These are phyloP conservation scores for Globisporangium okanoganense DNA, from an alignment of 352 stramenopile species.

Conservation along the genomic window DNA sequence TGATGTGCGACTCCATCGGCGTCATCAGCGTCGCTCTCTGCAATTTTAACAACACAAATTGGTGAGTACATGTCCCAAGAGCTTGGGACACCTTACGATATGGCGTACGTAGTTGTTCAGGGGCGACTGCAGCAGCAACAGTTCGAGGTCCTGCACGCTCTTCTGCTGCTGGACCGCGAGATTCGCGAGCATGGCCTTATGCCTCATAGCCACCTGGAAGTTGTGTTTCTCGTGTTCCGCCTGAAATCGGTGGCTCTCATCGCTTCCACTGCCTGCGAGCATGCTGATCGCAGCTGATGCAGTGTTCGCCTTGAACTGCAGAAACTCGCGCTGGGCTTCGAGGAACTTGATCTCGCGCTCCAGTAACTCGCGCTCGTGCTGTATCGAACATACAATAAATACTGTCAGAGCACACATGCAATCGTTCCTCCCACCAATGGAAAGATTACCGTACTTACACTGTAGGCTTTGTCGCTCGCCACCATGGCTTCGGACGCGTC, in stretches of 20 bases:
- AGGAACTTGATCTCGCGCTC: constrained; percentile 47
- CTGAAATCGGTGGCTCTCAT: constrained; percentile 9
- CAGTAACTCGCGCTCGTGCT: constrained; percentile 28
- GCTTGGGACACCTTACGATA: no score
- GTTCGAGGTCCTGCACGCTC: constrained; percentile 36
- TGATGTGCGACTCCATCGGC: constrained; percentile 64
- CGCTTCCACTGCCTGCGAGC: constrained; percentile 1
- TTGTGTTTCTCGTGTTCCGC: constrained; percentile 23
- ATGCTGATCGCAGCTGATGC: not conserved
- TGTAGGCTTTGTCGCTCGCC: not conserved
- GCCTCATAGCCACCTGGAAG: constrained; percentile 23
- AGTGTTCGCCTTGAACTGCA: constrained; percentile 31
- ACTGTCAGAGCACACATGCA: not conserved
- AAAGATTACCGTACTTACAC: not conserved
- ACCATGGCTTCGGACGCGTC: not conserved
- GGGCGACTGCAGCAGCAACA: constrained; percentile 36
- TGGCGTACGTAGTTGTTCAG: constrained; percentile 61
- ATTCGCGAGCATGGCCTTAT: constrained; percentile 31
- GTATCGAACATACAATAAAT: no score
- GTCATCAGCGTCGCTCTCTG: constrained; percentile 62
- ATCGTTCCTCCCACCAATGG: no score
- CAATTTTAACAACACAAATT: not conserved
- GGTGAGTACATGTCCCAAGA: not conserved
- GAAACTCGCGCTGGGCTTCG: constrained; percentile 51
- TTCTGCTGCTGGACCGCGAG: constrained; percentile 35